Percentiles rank a stretch among this genome's conserved stretches.
Conservation (phyloP, 306 rosid genomes). For the Lagenaria siceraria region DNA sequence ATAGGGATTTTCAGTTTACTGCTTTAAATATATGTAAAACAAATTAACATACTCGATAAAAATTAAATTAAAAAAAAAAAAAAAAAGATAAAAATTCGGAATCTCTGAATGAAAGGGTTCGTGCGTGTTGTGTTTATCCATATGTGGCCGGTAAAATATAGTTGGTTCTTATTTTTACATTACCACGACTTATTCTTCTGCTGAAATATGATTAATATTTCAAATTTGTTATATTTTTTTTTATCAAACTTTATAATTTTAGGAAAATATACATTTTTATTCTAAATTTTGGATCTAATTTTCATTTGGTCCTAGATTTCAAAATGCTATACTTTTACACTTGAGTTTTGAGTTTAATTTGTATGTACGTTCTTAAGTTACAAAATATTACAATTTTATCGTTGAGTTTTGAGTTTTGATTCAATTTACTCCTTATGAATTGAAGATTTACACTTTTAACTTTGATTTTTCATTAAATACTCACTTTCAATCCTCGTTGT, state of each 20-base stretch:
- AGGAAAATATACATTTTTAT: no score
- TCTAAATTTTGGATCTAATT: no score
- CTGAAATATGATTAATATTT: neutral
- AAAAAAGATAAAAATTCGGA: neutral
- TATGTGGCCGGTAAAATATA: neutral
- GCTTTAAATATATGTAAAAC: neutral
- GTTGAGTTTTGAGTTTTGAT: no score
- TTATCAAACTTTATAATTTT: neutral
- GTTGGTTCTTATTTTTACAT: neutral
- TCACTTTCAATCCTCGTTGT: no score
- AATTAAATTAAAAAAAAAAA: neutral
- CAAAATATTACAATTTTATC: no score
- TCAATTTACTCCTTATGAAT: no score
- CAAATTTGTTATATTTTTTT: neutral
- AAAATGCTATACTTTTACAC: no score
- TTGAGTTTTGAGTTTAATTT: no score
- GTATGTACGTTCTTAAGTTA: no score
- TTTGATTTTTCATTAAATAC: no score
- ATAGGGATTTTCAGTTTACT: neutral
- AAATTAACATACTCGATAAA: neutral
- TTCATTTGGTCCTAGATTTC: no score
- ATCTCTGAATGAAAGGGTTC: neutral
- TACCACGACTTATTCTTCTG: neutral
- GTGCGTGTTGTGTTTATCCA: neutral
- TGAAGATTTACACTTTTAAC: no score